These are phyloP conservation scores for Pseudoscleropodium purum DNA, from an alignment of 225 moss, liverwort and hornwort species.

Conservation along the genomic window DNA sequence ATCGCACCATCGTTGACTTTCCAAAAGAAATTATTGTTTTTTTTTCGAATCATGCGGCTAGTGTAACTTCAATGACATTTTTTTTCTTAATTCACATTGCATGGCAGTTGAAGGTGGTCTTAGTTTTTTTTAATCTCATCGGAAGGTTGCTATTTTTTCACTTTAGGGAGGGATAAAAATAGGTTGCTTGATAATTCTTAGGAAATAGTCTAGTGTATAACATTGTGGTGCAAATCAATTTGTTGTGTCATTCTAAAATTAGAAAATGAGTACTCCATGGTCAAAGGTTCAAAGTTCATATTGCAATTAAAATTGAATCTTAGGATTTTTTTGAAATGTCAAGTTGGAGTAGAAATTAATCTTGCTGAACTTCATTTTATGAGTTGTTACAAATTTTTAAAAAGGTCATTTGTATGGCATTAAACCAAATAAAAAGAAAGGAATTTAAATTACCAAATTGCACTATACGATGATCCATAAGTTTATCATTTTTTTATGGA, in stretches of 20 bases:
- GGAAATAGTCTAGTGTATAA: no score
- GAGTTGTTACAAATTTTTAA: neutral
- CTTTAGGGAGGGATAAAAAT: no score
- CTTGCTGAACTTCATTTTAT: neutral
- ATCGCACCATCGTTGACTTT: no score
- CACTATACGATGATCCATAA: neutral
- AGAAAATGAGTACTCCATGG: accelerated
- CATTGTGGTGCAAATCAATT: no score
- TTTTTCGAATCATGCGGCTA: no score
- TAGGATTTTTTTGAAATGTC: neutral
- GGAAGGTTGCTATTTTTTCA: no score
- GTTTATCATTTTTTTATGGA: neutral
- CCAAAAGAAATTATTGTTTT: no score
- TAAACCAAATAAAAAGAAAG: neutral
- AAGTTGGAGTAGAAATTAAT: neutral
- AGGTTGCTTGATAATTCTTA: no score
- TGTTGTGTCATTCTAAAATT: neutral
- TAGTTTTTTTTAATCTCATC: no score
- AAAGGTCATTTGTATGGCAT: neutral
- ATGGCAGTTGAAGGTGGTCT: no score
- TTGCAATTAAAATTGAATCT: neutral
- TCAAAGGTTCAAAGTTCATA: neutral
- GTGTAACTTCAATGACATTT: no score
- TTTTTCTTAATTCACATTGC: no score
- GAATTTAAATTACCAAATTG: neutral